A percentile compares a stretch with the other conserved stretches of the same genome.
These are phyloP conservation scores for Phytopythium boreale DNA, from an alignment of 352 stramenopile species.

Conservation along the genomic window DNA sequence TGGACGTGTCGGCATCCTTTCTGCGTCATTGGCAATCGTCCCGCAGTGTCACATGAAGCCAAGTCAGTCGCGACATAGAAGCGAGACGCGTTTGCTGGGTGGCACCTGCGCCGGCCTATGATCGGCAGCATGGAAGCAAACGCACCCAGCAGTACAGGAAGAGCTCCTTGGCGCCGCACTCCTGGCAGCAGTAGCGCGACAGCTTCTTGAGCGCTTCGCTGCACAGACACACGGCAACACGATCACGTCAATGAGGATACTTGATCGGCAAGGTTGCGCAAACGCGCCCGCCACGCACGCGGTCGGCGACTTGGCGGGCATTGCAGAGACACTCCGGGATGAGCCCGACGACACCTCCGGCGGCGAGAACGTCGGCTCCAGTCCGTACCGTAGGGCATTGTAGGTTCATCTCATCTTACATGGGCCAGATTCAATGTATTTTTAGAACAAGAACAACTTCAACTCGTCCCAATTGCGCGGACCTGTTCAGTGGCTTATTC, in stretches of 20 bases:
- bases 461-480: neutral
- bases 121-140: neutral
- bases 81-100: neutral
- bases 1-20: conserved; percentile 75
- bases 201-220: conserved; percentile 49
- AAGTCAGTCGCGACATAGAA: conserved; percentile 3
- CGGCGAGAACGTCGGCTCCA: neutral
- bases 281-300: neutral
- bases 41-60: neutral
- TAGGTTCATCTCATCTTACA: neutral
- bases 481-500: too few species aligned
- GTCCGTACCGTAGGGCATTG: too few species aligned
- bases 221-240: neutral
- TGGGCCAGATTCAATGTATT: neutral
- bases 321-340: neutral
- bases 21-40: conserved; percentile 14
- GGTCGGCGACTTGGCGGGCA: conserved; percentile 1
- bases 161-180: conserved; percentile 58
- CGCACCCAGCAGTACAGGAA: conserved; percentile 67
- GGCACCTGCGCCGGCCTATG: neutral
- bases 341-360: neutral
- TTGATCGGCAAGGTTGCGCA: neutral
- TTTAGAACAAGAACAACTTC: neutral
- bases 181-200: conserved; percentile 51
- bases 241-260: neutral